phyloP scores from a whole-genome alignment of 176 grass and related monocot species.

The Triticum dicoccoides region DNA sequence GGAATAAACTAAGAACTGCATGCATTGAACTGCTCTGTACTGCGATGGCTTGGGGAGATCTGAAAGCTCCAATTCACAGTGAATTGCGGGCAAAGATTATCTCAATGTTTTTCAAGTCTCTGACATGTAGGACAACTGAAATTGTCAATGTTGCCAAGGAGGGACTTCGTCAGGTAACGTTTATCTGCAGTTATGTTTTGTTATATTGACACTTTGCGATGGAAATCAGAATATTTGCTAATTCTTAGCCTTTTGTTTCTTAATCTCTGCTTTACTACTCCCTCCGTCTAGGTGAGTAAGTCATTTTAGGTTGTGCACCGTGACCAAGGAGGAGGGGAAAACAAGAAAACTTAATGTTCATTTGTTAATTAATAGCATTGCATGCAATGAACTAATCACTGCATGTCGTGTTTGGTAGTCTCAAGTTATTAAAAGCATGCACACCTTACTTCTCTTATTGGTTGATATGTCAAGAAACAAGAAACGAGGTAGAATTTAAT shows the following conservation, averaged over 20 bases:
- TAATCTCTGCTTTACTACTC: background rate
- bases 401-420: no score
- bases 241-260: background rate
- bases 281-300: no score
- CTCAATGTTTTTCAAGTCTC: conserved; percentile 98
- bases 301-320: no score
- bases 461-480: no score
- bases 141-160: conserved; percentile 98
- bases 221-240: background rate
- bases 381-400: no score
- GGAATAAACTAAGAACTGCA: conserved; percentile 92
- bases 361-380: no score
- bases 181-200: background rate
- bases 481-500: no score
- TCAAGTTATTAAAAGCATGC: no score
- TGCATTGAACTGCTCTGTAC: conserved; percentile 98
- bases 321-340: no score
- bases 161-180: conserved; percentile 87
- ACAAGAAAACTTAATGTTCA: no score
- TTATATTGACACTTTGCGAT: conserved; percentile 16
- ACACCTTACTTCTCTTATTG: no score
- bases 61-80: conserved; percentile 71
- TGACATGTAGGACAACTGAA: conserved; percentile 87
- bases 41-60: conserved; percentile 98
- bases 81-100: conserved; percentile 97